Evolutionary conservation across 2,329 filamentous ascomycete genomes (phyloP).

Genomic region (Paecilomyces sp.): DNA sequence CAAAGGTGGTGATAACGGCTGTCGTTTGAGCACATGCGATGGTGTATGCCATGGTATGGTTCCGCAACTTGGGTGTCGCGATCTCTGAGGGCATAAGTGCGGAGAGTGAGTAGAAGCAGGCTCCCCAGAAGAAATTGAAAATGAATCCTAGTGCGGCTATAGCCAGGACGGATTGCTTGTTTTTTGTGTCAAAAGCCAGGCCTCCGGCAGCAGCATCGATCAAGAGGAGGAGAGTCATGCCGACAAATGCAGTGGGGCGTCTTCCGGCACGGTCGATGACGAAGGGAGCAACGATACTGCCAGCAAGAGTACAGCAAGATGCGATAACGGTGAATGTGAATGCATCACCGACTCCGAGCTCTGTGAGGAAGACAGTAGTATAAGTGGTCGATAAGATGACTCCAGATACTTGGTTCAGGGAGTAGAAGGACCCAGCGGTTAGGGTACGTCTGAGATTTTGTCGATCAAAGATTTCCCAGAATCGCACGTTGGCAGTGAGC

Average conservation of each 20-base stretch:
- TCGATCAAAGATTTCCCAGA: slow-evolving; percentile 30
- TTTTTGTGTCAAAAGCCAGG: slow-evolving; percentile 21
- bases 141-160: slow-evolving; percentile 27
- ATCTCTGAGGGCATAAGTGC: slow-evolving; percentile 29
- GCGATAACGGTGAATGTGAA: slow-evolving; percentile 30
- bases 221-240: slow-evolving; percentile 25
- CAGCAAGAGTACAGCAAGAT: slow-evolving; percentile 28
- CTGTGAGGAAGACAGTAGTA: slow-evolving; percentile 29
- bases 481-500: slow-evolving; percentile 16
- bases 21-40: slow-evolving; percentile 28
- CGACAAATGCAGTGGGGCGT: slow-evolving; percentile 27
- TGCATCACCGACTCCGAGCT: slow-evolving; percentile 23
- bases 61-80: slow-evolving; percentile 28
- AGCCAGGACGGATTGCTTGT: slow-evolving; percentile 15
- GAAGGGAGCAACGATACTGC: slow-evolving; percentile 27
- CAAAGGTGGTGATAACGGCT: slow-evolving; percentile 33
- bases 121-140: slow-evolving; percentile 33
- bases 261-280: slow-evolving; percentile 28
- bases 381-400: slow-evolving; percentile 32
- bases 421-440: slow-evolving; percentile 27
- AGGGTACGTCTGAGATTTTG: slow-evolving; percentile 29
- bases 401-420: slow-evolving; percentile 29
- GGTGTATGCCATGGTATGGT: slow-evolving; percentile 31
- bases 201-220: slow-evolving; percentile 26
- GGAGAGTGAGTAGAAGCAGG: slow-evolving; percentile 29